A percentile compares a stretch with the other conserved stretches of the same genome.
phyloP scores from a whole-genome alignment of 495 filamentous ascomycete species.

The Xeromyces bisporus region DNA sequence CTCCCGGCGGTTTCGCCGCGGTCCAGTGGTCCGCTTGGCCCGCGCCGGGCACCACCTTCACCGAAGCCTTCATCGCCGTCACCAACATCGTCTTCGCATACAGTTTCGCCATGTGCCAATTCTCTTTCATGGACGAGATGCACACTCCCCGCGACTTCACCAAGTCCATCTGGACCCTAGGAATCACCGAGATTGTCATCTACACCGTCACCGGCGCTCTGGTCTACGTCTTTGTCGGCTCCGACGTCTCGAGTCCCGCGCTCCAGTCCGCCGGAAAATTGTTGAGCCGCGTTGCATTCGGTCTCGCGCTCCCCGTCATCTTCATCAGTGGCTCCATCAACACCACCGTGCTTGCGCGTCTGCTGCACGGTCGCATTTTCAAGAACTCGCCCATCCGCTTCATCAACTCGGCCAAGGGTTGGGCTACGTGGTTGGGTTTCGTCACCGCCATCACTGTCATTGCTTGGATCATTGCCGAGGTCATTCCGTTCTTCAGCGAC shows the following conservation, averaged over 20 bases:
- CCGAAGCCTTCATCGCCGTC: conserved; percentile 35
- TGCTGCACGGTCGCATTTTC: conserved; percentile 42
- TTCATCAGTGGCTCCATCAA: conserved; percentile 49
- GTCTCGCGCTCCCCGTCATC: conserved; percentile 56
- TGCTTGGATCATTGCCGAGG: conserved; percentile 49
- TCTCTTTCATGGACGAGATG: conserved; percentile 60
- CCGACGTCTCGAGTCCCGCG: conserved; percentile 47
- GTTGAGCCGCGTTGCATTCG: conserved; percentile 51
- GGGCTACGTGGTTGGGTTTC: conserved; percentile 39
- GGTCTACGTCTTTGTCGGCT: conserved; percentile 52
- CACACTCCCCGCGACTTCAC: conserved; percentile 44
- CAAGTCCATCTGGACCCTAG: conserved; percentile 43
- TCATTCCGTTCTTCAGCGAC: conserved; percentile 49
- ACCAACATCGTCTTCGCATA: conserved; percentile 55
- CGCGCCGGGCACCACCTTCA: conserved; percentile 11
- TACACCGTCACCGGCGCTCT: conserved; percentile 49
- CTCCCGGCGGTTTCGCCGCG: conserved; percentile 10
- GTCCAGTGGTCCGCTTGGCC: conserved; percentile 21
- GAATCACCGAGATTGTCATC: conserved; percentile 41
- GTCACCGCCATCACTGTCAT: conserved; percentile 37
- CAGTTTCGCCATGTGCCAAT: conserved; percentile 44
- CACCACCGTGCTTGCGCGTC: conserved; percentile 37
- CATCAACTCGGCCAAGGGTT: conserved; percentile 38
- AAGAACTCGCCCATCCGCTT: conserved; percentile 31
- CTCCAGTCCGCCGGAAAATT: conserved; percentile 41